Conservation (phyloP, 2,329 filamentous ascomycete species). For the Arthrobotrys iridis region DNA sequence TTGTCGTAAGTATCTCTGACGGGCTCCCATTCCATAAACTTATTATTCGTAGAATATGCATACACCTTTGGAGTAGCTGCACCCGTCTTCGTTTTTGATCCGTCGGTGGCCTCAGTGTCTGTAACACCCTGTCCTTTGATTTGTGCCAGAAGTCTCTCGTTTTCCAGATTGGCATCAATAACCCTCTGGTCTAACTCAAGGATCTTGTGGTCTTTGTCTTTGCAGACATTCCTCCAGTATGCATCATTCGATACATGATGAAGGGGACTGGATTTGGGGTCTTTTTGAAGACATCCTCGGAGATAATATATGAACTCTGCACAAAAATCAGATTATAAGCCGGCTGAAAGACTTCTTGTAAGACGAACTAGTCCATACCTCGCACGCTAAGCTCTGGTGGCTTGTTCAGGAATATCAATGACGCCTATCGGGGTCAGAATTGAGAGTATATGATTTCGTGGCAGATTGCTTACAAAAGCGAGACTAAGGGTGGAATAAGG, state of each 20-base stretch:
- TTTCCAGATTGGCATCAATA: conserved; percentile 28
- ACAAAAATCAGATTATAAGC: background rate
- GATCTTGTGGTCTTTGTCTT: conserved; percentile 41
- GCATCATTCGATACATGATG: conserved; percentile 24
- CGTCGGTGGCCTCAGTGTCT: background rate
- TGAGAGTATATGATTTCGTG: background rate
- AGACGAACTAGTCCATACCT: conserved; percentile 3
- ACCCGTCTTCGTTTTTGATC: background rate
- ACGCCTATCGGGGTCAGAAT: conserved; percentile 12
- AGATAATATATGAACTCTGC: conserved; percentile 48
- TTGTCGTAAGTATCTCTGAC: conserved; percentile 31
- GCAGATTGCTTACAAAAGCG: conserved; percentile 27
- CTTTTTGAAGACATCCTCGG: conserved; percentile 35
- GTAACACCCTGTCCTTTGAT: conserved; percentile 8
- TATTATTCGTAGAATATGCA: background rate
- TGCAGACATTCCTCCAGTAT: conserved; percentile 39
- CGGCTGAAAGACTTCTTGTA: background rate
- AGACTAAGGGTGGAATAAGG: conserved; percentile 23
- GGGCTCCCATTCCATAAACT: conserved; percentile 38
- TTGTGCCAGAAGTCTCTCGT: conserved; percentile 11
- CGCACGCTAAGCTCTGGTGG: conserved; percentile 37
- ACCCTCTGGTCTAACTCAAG: conserved; percentile 37
- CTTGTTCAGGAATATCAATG: conserved; percentile 50
- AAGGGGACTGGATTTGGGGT: background rate
- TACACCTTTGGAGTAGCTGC: background rate